phyloP scores from a whole-genome alignment of 495 filamentous ascomycete genomes.

The Penicillium pancosmium region DNA sequence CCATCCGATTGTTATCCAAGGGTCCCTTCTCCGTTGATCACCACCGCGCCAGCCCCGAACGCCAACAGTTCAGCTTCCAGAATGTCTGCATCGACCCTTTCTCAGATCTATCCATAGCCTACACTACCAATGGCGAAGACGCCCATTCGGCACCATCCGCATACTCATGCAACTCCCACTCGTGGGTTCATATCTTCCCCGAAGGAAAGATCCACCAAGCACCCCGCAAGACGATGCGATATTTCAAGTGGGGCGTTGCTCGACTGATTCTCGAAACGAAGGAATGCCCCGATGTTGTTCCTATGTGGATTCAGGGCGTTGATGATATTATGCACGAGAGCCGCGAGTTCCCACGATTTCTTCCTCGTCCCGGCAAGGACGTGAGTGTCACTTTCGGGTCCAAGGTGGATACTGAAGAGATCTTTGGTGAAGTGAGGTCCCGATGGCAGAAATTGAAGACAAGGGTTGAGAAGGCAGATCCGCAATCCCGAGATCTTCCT shows the following conservation, averaged over 20 bases:
- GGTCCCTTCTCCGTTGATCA: constrained; percentile 54
- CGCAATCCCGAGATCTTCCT: constrained; percentile 39
- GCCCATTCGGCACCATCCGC: constrained; percentile 58
- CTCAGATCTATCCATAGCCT: constrained; percentile 49
- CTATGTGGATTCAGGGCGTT: constrained; percentile 90
- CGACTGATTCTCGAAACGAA: constrained; percentile 86
- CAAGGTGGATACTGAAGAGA: constrained; percentile 50
- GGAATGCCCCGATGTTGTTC: constrained; percentile 80
- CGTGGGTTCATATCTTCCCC: constrained; percentile 95
- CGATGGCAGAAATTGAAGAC: constrained; percentile 68
- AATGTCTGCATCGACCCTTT: constrained; percentile 54
- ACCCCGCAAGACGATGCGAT: constrained; percentile 75
- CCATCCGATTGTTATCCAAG: constrained; percentile 78
- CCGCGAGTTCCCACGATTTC: constrained; percentile 74
- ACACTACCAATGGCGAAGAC: constrained; percentile 58
- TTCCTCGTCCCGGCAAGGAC: constrained; percentile 72
- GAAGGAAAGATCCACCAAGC: constrained; percentile 94
- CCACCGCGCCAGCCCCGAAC: constrained; percentile 37
- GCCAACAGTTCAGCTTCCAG: constrained; percentile 39
- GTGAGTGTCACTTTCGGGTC: constrained; percentile 72
- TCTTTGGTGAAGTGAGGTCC: constrained; percentile 65
- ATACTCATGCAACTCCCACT: constrained; percentile 63
- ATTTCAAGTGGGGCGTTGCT: constrained; percentile 96
- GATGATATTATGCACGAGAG: constrained; percentile 84
- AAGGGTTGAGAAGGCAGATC: constrained; percentile 39